Evolutionary conservation across 2,329 filamentous ascomycete genomes (phyloP), one percentile per base, ranked within the genome.

Genomic region (Colletotrichum paranaense): DNA sequence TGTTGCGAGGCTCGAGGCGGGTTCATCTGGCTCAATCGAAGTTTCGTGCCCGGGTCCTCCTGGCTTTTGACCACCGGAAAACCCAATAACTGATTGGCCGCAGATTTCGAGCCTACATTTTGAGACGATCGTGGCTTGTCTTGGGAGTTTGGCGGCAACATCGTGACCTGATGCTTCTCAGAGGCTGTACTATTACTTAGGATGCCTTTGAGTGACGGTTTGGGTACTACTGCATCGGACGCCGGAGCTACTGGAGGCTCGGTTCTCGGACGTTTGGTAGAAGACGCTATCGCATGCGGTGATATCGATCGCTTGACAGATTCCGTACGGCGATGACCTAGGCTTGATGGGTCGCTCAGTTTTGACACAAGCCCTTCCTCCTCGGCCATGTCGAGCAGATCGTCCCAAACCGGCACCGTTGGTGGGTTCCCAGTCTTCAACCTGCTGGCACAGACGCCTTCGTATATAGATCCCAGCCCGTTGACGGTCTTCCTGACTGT

Each of bases 51-150:
- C 5, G 90, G 88, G 76, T 94, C 90, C 76, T 91, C 88, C 1
- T 92, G 89, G 76, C 96, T 91, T 82, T 97, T 97, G 26, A 96
- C 93, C 14, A 95, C 89, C 1, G 92, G 89, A 78, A 95, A 97
- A 32, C 87, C 88, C 30, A 95, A 84, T 1, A 78, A 81, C 5
- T 82, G 81, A 30, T 81, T 83, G 26, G 85, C 87, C 49, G 49
- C 58, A 19, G 53, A 26, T 32, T 66, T 73, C 74, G 57, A 42
- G 11, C 62, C 16, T n/a, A 49, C 42, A 12, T 14, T 62, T 42
- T 75, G 63, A 24, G 74, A 74, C 38, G 55, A 42, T 62, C 66
- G n/a, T 46, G 49, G 32, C 42, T 35, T 56, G 32, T 60, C 22
- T 53, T 75, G 64, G 16, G 67, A 65, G 3, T 49, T 46, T 11